A percentile compares a stretch with the other conserved stretches of the same genome.
Conservation (phyloP, 2,329 filamentous ascomycete species). For the Sporothrix dimorphospora region DNA sequence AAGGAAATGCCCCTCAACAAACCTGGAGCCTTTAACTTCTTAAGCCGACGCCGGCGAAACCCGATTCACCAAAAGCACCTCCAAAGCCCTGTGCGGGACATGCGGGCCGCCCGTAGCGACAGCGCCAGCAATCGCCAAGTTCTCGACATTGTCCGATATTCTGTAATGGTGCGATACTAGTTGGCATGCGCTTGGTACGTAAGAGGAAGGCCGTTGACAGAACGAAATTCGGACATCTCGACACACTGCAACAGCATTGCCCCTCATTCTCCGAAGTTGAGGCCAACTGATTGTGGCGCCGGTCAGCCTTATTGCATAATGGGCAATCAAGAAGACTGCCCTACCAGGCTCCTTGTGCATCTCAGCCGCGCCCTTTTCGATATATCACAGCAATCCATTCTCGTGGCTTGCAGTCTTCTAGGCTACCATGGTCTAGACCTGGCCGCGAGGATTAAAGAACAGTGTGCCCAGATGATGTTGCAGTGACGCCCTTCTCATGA, state of each 20-base stretch:
- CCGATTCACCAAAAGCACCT: background rate
- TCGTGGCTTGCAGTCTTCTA: background rate
- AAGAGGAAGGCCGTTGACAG: slow-evolving; percentile 1
- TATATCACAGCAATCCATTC: background rate
- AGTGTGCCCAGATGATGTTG: background rate
- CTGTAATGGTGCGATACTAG: background rate
- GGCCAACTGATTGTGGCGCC: background rate
- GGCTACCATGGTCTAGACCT: background rate
- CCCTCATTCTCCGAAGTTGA: background rate
- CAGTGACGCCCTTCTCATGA: background rate
- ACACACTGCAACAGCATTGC: background rate
- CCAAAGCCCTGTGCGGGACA: background rate
- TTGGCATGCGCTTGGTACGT: background rate
- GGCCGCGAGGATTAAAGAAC: no score
- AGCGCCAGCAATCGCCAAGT: background rate
- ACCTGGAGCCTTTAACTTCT: no score
- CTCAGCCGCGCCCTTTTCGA: slow-evolving; percentile 7
- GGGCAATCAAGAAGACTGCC: background rate
- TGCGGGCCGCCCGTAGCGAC: slow-evolving; percentile 3
- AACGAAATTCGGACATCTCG: background rate
- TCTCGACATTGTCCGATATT: background rate
- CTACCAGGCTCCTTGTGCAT: background rate
- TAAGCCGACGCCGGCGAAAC: slow-evolving; percentile 13
- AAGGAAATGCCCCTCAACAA: background rate
- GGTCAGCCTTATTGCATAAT: background rate